Evolutionary conservation across 306 rosid genomes (phyloP), one percentile per base, ranked within the genome.

Genomic region (Styphnolobium japonicum): DNA sequence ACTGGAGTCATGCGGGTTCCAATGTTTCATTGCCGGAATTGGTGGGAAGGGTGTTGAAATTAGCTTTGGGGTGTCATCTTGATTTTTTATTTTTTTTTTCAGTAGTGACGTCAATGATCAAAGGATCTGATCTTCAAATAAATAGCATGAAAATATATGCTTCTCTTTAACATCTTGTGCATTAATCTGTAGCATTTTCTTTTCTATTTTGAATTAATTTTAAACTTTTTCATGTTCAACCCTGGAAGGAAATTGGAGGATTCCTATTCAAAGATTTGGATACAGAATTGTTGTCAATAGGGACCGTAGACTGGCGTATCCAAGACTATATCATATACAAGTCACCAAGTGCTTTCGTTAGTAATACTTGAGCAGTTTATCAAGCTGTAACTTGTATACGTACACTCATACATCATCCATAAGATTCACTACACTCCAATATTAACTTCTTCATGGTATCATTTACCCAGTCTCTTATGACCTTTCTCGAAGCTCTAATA

Each of bases 31-130:
- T 34, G 96, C 96, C 1, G 90, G 86, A 82, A 87, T 90, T 12
- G 98, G 98, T 4, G 97, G 97, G 23, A 79, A 81, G 48, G 98
- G 98, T 27, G 98, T 52, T 51, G 91, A 95, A 87, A 65, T 95
- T 66, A 80, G 73, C 85, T 87, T 90, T 73, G 87, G 63, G 66
- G 88, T 63, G 49, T 80, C 88, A 71, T 86, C 90, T 69, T 92
- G 85, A 95, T 83, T 39, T 65, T 67, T 25, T 51, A 6, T 71
- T 42, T 60, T 52, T 40, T 66, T 43, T 74, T 66, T 40, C 7
- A 39, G 67, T 37, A 86, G 34, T 31, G 69, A 69, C 14, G 43
- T 72, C 67, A 46, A 23, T 70, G 15, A 49, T 42, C 60, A 53
- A 21, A 45, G 55, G 67, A 81, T 76, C 57, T 29, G 79, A 74